A percentile compares a stretch with the other conserved stretches of the same genome.
Conservation (phyloP, 73 alveolate genomes). For the Effrenium voratum region DNA sequence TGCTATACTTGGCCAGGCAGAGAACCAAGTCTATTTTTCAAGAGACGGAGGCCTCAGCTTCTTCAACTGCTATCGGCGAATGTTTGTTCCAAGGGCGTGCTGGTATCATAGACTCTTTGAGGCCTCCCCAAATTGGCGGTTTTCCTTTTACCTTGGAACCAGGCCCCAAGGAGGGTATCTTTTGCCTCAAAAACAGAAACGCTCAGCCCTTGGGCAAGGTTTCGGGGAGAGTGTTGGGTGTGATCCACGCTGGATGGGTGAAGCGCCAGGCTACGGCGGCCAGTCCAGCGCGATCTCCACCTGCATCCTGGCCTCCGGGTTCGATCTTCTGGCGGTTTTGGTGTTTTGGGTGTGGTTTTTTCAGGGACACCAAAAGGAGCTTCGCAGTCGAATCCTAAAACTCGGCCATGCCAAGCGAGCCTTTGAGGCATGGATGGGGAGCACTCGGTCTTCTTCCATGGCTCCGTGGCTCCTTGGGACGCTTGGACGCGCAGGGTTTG, state of each 20-base stretch:
- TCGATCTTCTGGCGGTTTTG: background rate
- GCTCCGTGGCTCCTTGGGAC: conserved; percentile 81
- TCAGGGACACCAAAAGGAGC: background rate
- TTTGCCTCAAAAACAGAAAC: background rate
- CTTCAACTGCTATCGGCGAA: background rate
- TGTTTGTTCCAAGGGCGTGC: background rate
- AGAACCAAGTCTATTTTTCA: background rate
- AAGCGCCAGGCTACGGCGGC: conserved; percentile 58
- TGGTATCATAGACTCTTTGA: background rate
- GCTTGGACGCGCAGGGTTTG: background rate
- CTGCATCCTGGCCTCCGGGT: background rate
- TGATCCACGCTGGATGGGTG: background rate
- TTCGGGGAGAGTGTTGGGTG: too few species aligned
- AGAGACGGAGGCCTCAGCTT: background rate
- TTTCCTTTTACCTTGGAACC: background rate
- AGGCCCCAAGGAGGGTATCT: background rate
- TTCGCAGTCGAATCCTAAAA: background rate
- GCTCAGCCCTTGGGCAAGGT: background rate
- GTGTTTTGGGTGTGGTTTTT: background rate
- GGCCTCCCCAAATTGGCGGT: background rate
- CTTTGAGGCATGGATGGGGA: conserved; percentile 66
- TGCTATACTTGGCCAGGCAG: background rate
- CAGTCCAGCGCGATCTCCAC: conserved; percentile 15
- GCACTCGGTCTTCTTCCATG: conserved; percentile 75
- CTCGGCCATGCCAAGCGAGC: background rate